Percentiles rank a stretch among this genome's conserved stretches.
These are phyloP conservation scores for Amaranthus tricolor DNA, from an alignment of 179 eudicot species.

Conservation along the genomic window DNA sequence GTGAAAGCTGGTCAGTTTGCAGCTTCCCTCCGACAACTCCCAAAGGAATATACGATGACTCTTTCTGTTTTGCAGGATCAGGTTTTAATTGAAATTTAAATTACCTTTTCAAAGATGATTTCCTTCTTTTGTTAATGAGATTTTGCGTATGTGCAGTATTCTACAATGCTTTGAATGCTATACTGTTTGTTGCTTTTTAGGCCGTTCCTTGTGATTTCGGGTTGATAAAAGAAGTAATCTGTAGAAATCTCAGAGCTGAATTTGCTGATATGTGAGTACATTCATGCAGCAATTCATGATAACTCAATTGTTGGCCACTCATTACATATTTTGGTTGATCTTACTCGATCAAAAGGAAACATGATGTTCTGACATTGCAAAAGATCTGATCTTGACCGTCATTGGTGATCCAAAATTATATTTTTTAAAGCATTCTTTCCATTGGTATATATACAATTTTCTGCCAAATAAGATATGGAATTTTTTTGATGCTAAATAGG, in stretches of 20 bases:
- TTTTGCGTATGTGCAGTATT: not conserved
- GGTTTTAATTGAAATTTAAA: slow-evolving; percentile 36
- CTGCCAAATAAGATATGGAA: no score
- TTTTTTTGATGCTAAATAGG: no score
- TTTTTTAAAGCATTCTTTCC: no score
- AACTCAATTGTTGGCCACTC: not conserved
- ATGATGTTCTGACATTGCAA: no score
- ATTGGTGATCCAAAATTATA: not conserved
- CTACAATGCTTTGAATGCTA: slow-evolving; percentile 19
- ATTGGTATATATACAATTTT: no score
- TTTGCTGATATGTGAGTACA: slow-evolving; percentile 32
- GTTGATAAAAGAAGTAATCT: slow-evolving; percentile 58
- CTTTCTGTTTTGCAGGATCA: slow-evolving; percentile 87
- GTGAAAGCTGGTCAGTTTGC: slow-evolving; percentile 98
- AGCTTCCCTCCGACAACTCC: slow-evolving; percentile 77
- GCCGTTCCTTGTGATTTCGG: slow-evolving; percentile 71
- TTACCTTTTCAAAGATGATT: not conserved
- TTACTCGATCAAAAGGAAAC: no score
- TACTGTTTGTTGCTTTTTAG: slow-evolving; percentile 39
- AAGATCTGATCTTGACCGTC: not conserved
- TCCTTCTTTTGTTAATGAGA: not conserved
- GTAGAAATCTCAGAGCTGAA: slow-evolving; percentile 28
- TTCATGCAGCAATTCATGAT: not conserved
- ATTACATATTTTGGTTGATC: not conserved
- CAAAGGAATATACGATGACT: slow-evolving; percentile 70